These are phyloP conservation scores for Plenodomus biglobosus DNA, from an alignment of 2,329 filamentous ascomycete species.

Conservation along the genomic window DNA sequence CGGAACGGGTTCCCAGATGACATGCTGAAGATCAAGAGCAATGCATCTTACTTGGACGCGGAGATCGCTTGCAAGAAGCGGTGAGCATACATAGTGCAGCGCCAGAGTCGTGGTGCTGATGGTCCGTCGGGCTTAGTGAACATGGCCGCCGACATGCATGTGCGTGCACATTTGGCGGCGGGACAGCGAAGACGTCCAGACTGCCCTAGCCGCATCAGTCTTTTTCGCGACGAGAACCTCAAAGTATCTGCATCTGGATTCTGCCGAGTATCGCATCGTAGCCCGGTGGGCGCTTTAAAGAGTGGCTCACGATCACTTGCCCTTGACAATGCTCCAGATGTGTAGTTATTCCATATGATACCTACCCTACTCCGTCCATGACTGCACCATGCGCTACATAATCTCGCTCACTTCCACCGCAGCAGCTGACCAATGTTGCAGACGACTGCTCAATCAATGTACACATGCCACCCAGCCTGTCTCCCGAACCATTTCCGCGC, in stretches of 20 bases:
- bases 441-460: slow-evolving; percentile 58
- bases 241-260: too few species aligned
- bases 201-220: too few species aligned
- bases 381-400: too few species aligned
- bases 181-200: slow-evolving; percentile 21
- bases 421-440: too few species aligned
- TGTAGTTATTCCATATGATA: too few species aligned
- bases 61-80: slow-evolving; percentile 25
- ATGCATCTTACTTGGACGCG: slow-evolving; percentile 46
- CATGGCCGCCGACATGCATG: slow-evolving; percentile 21
- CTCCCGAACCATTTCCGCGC: slow-evolving; percentile 61
- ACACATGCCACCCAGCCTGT: slow-evolving; percentile 61
- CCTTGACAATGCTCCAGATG: neutral
- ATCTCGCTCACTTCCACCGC: too few species aligned
- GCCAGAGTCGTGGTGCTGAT: slow-evolving; percentile 25
- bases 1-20: slow-evolving; percentile 46
- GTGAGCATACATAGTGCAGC: slow-evolving; percentile 17
- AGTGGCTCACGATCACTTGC: neutral
- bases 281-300: too few species aligned
- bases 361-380: too few species aligned
- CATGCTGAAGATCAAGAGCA: slow-evolving; percentile 41
- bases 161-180: slow-evolving; percentile 17
- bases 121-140: slow-evolving; percentile 18
- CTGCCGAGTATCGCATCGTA: too few species aligned
- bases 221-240: too few species aligned